Conservation (phyloP, 805 yeast species). For the Wickerhamomyces canadensis region DNA sequence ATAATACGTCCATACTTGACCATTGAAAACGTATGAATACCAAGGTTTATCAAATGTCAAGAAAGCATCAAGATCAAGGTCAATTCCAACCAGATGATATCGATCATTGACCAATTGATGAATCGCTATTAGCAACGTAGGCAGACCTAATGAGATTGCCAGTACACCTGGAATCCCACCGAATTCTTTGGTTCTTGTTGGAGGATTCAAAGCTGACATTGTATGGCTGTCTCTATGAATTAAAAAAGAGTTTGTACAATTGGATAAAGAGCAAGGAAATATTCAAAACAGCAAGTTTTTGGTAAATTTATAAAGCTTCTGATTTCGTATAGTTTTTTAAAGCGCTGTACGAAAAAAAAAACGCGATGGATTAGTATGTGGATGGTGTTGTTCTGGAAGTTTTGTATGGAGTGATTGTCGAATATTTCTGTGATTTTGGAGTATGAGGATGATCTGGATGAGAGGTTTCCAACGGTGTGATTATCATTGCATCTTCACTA, state of each 20-base stretch:
- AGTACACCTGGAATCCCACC: constrained; percentile 73
- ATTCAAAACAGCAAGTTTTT: not conserved
- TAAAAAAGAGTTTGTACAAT: not conserved
- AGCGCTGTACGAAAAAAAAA: no score
- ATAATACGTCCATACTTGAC: constrained; percentile 57
- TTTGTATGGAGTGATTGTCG: no score
- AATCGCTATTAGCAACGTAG: constrained; percentile 53
- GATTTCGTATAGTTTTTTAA: not conserved
- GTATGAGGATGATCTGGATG: not conserved
- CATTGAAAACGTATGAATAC: constrained; percentile 34
- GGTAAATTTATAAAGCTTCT: not conserved
- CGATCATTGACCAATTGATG: constrained; percentile 57
- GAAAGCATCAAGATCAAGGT: constrained; percentile 36
- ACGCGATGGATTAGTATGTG: no score
- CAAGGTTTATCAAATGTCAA: constrained; percentile 31
- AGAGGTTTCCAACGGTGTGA: not conserved
- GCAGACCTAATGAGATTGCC: constrained; percentile 60
- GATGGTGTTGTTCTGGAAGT: no score
- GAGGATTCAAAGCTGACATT: constrained; percentile 49
- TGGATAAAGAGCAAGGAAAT: not conserved
- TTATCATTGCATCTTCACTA: no score
- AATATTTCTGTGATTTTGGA: no score
- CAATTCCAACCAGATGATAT: constrained; percentile 46
- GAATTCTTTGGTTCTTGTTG: constrained; percentile 68
- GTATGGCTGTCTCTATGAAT: not conserved